Base-by-base conservation (phyloP, 768 basidiomycete species). In the Mycena leptocephala region DNA sequence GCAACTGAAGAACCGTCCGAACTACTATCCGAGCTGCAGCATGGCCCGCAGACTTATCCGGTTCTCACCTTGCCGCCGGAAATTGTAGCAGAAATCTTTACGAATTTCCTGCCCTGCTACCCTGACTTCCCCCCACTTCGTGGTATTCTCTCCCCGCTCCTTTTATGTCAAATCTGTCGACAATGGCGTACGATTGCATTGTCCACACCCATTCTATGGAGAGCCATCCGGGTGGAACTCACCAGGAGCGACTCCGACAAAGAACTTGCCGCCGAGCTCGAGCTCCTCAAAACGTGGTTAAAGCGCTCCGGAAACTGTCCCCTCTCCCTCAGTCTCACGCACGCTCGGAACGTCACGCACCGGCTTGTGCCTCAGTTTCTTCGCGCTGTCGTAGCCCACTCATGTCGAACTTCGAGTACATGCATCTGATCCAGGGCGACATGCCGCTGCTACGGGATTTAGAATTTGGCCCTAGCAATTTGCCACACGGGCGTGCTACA, bases 171-270 rank as follows among this genome's bases (percentile, higher is more conserved):
- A n/a, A n/a, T n/a, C n/a, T n/a, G n/a, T n/a, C n/a, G n/a, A n/a
- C n/a, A 28, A 11, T 64, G 61, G 70, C 70, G 70, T 6, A 46
- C 11, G 3, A 64, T 72, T 16, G 61, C 70, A n/a, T 5, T 63
- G 30, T 55, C 70, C 9, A 63, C 61, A 11, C 70, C 70, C 24
- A 28, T 26, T 1, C 70, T 72, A 24, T 64, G 70, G 70, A 8
- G 26, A 3, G 48, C 61, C 14, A 32, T 72, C 18, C 11, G 35
- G 16, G 30, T 68, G 2, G 14, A 11, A 1, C 28, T 51, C 16
- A 14, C 10, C 24, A 26, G 24, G 22, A 6, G 4, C n/a, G 61
- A 61, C 35, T 3, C 4, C 61, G 8, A 18, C 55, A 6, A 56
- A 20, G 18, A n/a, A n/a, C n/a, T n/a, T n/a, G n/a, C 16, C 8